Conservation (phyloP, 768 basidiomycete genomes). For the Leucogyrophana mollusca region DNA sequence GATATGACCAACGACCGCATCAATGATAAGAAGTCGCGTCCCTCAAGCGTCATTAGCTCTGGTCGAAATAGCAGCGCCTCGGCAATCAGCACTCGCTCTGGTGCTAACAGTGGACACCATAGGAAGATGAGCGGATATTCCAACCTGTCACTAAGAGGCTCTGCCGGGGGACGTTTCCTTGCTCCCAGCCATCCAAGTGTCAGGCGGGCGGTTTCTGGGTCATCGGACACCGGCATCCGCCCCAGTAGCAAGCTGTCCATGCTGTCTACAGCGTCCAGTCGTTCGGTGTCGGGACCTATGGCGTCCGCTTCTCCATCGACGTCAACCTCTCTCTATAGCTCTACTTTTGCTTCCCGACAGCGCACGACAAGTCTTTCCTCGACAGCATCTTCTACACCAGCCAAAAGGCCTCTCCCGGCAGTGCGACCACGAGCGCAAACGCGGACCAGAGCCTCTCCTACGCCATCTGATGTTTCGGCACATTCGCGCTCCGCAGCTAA, state of each 20-base stretch:
- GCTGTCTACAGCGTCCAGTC: slow-evolving; percentile 37
- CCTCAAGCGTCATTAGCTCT: slow-evolving; percentile 65
- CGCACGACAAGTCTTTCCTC: slow-evolving; percentile 66
- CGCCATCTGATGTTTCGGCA: slow-evolving; percentile 58
- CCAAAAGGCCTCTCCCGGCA: slow-evolving; percentile 28
- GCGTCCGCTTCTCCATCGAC: slow-evolving; percentile 32
- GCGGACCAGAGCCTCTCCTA: slow-evolving; percentile 54
- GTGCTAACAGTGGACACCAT: slow-evolving; percentile 15
- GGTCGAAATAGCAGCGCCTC: slow-evolving; percentile 59
- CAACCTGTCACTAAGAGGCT: slow-evolving; percentile 25
- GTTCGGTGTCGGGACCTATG: slow-evolving; percentile 73
- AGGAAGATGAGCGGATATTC: slow-evolving; percentile 29
- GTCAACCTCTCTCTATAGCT: slow-evolving; percentile 42
- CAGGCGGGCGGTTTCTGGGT: slow-evolving; percentile 51
- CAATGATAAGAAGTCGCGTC: slow-evolving; percentile 58
- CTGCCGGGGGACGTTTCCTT: slow-evolving; percentile 41
- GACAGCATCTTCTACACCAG: slow-evolving; percentile 38
- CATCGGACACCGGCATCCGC: slow-evolving; percentile 43
- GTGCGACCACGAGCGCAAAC: slow-evolving; percentile 41
- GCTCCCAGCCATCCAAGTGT: slow-evolving; percentile 43
- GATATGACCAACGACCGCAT: slow-evolving; percentile 78
- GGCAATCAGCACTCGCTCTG: slow-evolving; percentile 20
- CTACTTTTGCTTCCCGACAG: slow-evolving; percentile 85
- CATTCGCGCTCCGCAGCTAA: slow-evolving; percentile 43
- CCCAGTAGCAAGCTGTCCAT: slow-evolving; percentile 59